phyloP scores from a whole-genome alignment of 352 stramenopile genomes.

The Phytophthora kernoviae region DNA sequence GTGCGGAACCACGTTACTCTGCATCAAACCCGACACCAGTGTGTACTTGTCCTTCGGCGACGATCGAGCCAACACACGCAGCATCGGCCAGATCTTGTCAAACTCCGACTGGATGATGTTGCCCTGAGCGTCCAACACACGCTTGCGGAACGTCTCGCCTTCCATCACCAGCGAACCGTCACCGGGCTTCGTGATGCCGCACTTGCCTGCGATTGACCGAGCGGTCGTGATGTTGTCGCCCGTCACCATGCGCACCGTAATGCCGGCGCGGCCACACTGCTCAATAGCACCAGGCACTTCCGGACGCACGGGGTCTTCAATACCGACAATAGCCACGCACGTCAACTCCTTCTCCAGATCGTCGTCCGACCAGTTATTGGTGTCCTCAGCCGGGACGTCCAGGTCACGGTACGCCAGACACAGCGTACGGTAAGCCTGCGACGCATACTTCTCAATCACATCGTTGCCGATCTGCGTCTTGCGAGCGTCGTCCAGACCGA shows the following conservation, averaged over 20 bases:
- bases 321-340: constrained; percentile 53
- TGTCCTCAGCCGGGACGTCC: constrained; percentile 39
- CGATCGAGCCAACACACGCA: constrained; percentile 65
- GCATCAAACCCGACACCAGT: constrained; percentile 65
- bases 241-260: constrained; percentile 64
- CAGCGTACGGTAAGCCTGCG: constrained; percentile 74
- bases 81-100: constrained; percentile 73
- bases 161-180: constrained; percentile 68
- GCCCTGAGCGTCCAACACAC: constrained; percentile 53
- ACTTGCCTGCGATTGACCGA: constrained; percentile 56
- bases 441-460: constrained; percentile 83
- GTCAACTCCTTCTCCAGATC: constrained; percentile 66
- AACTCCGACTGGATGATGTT: constrained; percentile 71
- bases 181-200: constrained; percentile 48
- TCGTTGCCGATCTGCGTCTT: constrained; percentile 42
- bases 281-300: constrained; percentile 54
- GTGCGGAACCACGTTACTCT: constrained; percentile 55
- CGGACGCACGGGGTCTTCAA: constrained; percentile 55
- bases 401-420: constrained; percentile 84
- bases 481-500: constrained; percentile 27
- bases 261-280: constrained; percentile 48
- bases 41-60: constrained; percentile 76
- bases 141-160: constrained; percentile 52
- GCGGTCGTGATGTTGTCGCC: constrained; percentile 63
- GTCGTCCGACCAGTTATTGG: constrained; percentile 48